Conservation (phyloP, 148 eudicot species). For the Nyssa sinensis region DNA sequence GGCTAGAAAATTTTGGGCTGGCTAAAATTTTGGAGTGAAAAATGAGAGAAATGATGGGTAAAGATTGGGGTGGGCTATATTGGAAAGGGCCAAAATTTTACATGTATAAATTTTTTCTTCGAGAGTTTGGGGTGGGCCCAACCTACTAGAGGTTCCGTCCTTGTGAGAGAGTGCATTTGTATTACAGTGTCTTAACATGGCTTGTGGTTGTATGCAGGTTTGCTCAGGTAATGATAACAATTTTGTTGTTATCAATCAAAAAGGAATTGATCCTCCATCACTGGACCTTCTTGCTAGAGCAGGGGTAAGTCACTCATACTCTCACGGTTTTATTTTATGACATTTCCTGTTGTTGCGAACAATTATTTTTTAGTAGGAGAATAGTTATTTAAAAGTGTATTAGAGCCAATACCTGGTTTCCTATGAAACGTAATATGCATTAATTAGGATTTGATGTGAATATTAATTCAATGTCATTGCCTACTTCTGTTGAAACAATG, state of each 20-base stretch:
- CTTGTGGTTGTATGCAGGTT: constrained; percentile 46
- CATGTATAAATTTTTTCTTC: too few relatives aligned
- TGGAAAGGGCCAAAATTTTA: too few relatives aligned
- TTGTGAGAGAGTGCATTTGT: too few relatives aligned
- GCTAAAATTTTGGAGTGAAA: too few relatives aligned
- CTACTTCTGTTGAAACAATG: background rate
- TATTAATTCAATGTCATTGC: background rate
- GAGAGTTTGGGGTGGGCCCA: too few relatives aligned
- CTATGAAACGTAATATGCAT: background rate
- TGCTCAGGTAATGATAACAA: constrained; percentile 67
- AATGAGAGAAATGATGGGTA: too few relatives aligned
- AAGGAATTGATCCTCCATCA: constrained; percentile 98
- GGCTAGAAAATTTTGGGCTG: too few relatives aligned
- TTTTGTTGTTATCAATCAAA: constrained; percentile 90
- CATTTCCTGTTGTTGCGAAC: background rate
- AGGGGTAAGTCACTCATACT: constrained; percentile 58
- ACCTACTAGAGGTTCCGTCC: too few relatives aligned
- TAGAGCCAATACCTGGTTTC: background rate
- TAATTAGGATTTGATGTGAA: background rate
- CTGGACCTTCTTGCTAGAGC: constrained; percentile 89
- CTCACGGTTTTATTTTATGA: background rate
- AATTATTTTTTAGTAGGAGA: background rate
- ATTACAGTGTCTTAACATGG: background rate
- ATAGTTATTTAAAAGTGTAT: background rate
- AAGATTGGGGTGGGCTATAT: too few relatives aligned